phyloP scores from a whole-genome alignment of 75 land plant genomes.

The Pseudotsuga menziesii region DNA sequence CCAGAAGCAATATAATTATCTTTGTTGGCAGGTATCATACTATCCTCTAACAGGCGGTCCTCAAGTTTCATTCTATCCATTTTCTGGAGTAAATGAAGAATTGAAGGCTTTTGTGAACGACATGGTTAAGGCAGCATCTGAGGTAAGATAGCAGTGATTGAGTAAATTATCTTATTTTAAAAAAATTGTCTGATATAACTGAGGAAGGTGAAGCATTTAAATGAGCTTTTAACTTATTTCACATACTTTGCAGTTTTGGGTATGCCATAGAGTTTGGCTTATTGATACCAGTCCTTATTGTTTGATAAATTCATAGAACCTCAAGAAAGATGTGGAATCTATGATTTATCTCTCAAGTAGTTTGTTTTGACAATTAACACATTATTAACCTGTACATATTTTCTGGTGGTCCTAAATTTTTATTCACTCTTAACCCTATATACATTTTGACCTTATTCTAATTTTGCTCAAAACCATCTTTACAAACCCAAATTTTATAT shows the following conservation, averaged over 20 bases:
- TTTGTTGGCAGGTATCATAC: slow-evolving; percentile 29
- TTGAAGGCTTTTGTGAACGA: slow-evolving; percentile 66
- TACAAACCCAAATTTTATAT: no score
- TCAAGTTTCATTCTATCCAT: slow-evolving; percentile 51
- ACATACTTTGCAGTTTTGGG: neutral
- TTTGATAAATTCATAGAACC: neutral
- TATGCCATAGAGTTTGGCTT: neutral
- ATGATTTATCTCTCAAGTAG: neutral
- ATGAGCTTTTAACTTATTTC: neutral
- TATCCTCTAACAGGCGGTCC: slow-evolving; percentile 42
- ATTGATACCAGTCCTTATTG: neutral
- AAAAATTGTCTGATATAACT: neutral
- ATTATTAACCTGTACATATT: neutral
- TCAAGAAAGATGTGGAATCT: neutral
- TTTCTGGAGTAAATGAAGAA: slow-evolving; percentile 88
- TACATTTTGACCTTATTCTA: no score
- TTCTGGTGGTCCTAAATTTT: neutral
- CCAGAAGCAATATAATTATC: neutral
- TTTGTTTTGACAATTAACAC: neutral
- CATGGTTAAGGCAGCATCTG: slow-evolving; percentile 34
- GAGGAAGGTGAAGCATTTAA: neutral
- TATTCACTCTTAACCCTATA: no score
- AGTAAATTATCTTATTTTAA: neutral
- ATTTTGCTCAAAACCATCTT: no score
- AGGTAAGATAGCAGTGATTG: slow-evolving; percentile 43